Evolutionary conservation across 2,329 filamentous ascomycete genomes (phyloP).

Genomic region (Talaromyces sp.): DNA sequence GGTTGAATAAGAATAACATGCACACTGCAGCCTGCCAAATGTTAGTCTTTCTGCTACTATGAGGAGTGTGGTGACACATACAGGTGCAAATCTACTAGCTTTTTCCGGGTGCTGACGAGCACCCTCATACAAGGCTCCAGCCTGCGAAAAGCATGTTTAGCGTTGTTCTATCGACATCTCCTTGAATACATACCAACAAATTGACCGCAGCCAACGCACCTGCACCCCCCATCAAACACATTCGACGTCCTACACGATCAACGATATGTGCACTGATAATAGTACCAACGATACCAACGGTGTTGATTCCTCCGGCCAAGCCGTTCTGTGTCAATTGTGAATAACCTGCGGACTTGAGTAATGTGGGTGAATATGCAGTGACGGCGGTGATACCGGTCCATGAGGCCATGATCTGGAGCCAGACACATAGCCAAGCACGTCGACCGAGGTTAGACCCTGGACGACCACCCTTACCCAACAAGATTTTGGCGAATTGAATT

Average conservation of each 20-base stretch:
- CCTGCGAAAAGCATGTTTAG: constrained; percentile 18
- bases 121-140: constrained; percentile 45
- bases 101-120: constrained; percentile 35
- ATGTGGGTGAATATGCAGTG: constrained; percentile 34
- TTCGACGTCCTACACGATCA: constrained; percentile 47
- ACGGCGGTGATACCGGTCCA: constrained; percentile 45
- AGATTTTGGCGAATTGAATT: constrained; percentile 37
- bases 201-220: constrained; percentile 42
- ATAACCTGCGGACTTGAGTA: neutral
- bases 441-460: constrained; percentile 34
- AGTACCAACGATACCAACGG: constrained; percentile 51
- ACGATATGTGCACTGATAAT: constrained; percentile 51
- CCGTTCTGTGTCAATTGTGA: constrained; percentile 34
- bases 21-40: constrained; percentile 28
- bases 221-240: constrained; percentile 42
- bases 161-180: neutral
- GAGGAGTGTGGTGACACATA: neutral
- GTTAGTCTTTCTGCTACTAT: neutral
- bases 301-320: constrained; percentile 51
- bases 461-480: constrained; percentile 33
- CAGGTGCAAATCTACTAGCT: constrained; percentile 21
- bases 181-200: constrained; percentile 27
- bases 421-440: constrained; percentile 44
- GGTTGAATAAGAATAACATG: constrained; percentile 47
- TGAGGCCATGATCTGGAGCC: constrained; percentile 45